Conservation (phyloP, 345 rosid genomes). For the Camelina hispida region DNA sequence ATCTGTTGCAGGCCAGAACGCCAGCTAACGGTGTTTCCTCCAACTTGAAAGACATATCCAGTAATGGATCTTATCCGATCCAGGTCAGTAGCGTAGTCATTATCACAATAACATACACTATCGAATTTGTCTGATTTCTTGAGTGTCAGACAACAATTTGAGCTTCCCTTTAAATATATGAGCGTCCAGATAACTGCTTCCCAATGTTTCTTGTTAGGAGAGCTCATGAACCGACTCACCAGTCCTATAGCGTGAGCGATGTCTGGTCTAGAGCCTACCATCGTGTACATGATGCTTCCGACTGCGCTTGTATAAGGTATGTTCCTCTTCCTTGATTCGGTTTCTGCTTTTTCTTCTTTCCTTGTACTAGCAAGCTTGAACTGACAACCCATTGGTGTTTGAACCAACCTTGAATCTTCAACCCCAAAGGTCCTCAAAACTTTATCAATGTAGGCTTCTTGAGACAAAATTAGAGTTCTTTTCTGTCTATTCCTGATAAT, state of each 20-base stretch:
- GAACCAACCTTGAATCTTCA: not conserved
- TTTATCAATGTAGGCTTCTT: not conserved
- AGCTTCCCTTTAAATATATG: not conserved
- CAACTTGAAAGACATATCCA: not conserved
- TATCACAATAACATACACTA: too few species aligned
- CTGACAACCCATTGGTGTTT: not conserved
- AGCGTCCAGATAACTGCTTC: not conserved
- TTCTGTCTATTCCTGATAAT: too few species aligned
- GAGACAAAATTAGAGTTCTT: not conserved
- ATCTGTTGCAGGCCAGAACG: not conserved
- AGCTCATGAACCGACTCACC: too few species aligned
- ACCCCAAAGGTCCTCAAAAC: not conserved
- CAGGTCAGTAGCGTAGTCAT: too few species aligned
- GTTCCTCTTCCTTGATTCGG: not conserved
- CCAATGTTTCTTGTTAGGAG: not conserved
- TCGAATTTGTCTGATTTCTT: too few species aligned
- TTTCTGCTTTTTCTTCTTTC: not conserved
- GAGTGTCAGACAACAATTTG: too few species aligned
- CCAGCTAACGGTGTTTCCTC: not conserved
- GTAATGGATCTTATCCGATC: not conserved
- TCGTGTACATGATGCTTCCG: not conserved
- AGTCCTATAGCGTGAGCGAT: too few species aligned
- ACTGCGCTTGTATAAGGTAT: not conserved
- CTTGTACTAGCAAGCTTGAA: not conserved
- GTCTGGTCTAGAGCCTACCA: not conserved